Evolutionary conservation across 208 protist species (phyloP), one percentile per base, ranked within the genome.

Genomic region (Leishmania lainsoni): DNA sequence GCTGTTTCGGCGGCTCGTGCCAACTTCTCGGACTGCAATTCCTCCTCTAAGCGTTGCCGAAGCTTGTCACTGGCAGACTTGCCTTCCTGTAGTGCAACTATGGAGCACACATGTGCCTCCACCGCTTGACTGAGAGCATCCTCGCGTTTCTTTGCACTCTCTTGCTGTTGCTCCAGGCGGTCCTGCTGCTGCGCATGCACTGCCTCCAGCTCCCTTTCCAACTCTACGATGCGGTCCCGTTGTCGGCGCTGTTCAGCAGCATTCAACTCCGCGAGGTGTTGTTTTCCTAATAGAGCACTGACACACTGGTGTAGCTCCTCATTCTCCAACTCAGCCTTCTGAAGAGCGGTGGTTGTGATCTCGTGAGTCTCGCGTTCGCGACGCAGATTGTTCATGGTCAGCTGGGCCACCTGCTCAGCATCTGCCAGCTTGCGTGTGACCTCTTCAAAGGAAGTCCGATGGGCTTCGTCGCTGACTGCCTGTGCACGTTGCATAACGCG

Each of bases 181-280:
- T 52, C 73, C n/a, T 65, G 26, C 9, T 65, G 59, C 22, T 66
- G 52, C 32, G 74, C 29, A 71, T 49, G 49, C 6, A 48, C 76
- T 16, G 59, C 76, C 32, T 58, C 49, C 49, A 69, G 63, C 63
- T 79, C 76, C 63, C 16, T 32, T 29, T 79, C 63, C 59, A 72
- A 26, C 61, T 22, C 20, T 69, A n/a, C 59, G 20, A 79, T 32
- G 45, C 63, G 63, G 45, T n/a, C 48, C 4, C 26, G 61, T 35
- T 58, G 59, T 32, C 8, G 59, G 26, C 63, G 26, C 26, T 52
- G 61, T 49, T 69, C 59, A 14, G 22, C 61, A 32, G 45, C 76
- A 32, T 26, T 42, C 16, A 58, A 8, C 22, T 79, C 76, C 45
- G n/a, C 58, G 22, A 51, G 59, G 32, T n/a, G 48, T 12, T 59